Conservation (phyloP, 768 basidiomycete species). For the Hydnomerulius pinastri region DNA sequence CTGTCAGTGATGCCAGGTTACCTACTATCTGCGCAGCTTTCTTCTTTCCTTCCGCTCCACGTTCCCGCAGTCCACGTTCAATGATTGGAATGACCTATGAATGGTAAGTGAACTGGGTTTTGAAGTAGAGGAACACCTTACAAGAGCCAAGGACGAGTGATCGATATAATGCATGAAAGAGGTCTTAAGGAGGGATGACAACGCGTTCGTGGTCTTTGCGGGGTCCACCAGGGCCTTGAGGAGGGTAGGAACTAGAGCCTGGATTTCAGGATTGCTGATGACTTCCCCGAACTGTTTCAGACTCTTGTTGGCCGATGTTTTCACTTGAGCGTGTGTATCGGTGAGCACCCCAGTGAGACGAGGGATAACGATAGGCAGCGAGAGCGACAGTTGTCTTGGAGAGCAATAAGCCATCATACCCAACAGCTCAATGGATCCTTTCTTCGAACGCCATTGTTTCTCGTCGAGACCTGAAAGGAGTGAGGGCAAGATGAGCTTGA, state of each 20-base stretch:
- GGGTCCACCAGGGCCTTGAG: slow-evolving; percentile 97
- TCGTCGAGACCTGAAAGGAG: slow-evolving; percentile 91
- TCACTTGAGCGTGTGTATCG: slow-evolving; percentile 97
- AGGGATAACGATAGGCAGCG: slow-evolving; percentile 95
- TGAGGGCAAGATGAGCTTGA: slow-evolving; percentile 92
- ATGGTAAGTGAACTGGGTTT: not conserved
- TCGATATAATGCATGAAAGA: slow-evolving; percentile 99
- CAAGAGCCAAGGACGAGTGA: slow-evolving; percentile 91
- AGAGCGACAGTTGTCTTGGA: slow-evolving; percentile 90
- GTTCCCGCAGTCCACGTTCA: slow-evolving; percentile 88
- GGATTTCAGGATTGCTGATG: slow-evolving; percentile 96
- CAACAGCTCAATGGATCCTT: slow-evolving; percentile 93
- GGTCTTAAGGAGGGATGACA: slow-evolving; percentile 86
- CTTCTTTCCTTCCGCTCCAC: slow-evolving; percentile 91
- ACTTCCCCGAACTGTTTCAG: slow-evolving; percentile 98
- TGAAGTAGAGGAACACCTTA: slow-evolving; percentile 37
- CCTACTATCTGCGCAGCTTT: slow-evolving; percentile 97
- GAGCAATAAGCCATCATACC: slow-evolving; percentile 99
- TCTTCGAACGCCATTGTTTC: slow-evolving; percentile 98
- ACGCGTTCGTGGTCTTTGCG: slow-evolving; percentile 81
- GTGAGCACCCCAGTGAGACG: slow-evolving; percentile 93
- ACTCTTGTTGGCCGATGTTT: slow-evolving; percentile 89
- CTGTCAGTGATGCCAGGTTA: slow-evolving; percentile 90
- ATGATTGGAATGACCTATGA: slow-evolving; percentile 88
- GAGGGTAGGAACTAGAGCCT: slow-evolving; percentile 83